Base-by-base conservation (phyloP, 495 filamentous ascomycete genomes). In the Neurospora sp. region DNA sequence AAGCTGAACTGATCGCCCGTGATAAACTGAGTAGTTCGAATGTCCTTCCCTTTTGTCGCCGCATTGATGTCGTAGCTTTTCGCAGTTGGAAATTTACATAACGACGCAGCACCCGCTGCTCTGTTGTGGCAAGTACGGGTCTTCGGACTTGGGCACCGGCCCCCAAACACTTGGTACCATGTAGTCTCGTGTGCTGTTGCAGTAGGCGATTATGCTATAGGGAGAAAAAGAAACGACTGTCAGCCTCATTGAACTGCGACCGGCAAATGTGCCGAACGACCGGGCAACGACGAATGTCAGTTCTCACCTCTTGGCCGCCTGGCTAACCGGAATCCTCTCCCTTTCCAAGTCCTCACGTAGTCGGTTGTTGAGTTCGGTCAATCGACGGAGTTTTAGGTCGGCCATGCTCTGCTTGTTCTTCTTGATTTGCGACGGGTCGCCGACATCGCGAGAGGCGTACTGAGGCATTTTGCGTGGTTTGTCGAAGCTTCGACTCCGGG, bases 381-480 rank as follows among this genome's bases (percentile, higher is more conserved):
- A 86, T 62, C 96, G 92, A 75, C 96, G 92, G 76, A 98, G 89
- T 86, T 98, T 99, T 72, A 98, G 89, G 83, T 98, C 96, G 70
- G 96, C 96, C 90, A 98, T 97, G 82, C 93, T 96, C 83, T 99
- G 96, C 87, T 97, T 98, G 89, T 96, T 98, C 86, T 94, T 96
- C 88, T 92, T 96, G 79, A 94, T 91, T 77, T 88, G 86, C 78
- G 85, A 86, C 77, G 86, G 87, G 80, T 90, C 88, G 83, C 86
- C 84, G 74, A 85, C 84, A 75, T 88, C 87, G 76, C 87, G 86
- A 45, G 87, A 87, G 40, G 84, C 85, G 78, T 86, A 89, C 71
- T 83, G 80, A 81, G 86, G 87, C 87, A 88, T 88, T 31, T 77
- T 82, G 79, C 74, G 72, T 48, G 34, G 45, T 70, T 75, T 69